Evolutionary conservation across 2,329 filamentous ascomycete genomes (phyloP), one percentile per base, ranked within the genome.

Genomic region (Cercospora zeina): DNA sequence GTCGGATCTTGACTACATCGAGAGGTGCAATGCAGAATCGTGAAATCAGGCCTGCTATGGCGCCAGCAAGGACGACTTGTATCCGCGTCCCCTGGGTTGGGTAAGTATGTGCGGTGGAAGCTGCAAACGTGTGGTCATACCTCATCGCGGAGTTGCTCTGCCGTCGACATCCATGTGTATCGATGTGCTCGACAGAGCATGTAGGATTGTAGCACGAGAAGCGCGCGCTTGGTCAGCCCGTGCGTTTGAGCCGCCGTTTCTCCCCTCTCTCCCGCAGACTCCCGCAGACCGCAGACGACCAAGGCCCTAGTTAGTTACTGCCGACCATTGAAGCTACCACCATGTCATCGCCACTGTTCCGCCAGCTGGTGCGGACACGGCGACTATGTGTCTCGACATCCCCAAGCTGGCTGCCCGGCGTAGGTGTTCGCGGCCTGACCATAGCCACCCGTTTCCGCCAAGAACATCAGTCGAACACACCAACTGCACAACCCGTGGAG

Each of bases 1-100:
- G 87, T 51, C 95, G 90, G 78, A 99, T 99, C 81, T 99, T 97
- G 79, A 97, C 87, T 66, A 99, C 95, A 77, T 99, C 95, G 68
- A 99, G 89, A 58, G 95, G 95, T 16, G 95, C 91, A 74, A 97
- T 89, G 73, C 95, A 86, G 81, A 99, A 97, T 75, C 93, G 89
- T 59, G 95, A 95, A 67, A 97, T 87, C 68, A 97, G 84, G 62
- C 95, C 95, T 67, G 95, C 91, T 68, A 85, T 79, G 50, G 84
- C 87, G 70, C 88, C 88, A 61, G 88, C 86, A 67, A 84, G 75
- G 54, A 88, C 80, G 64, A 88, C 86, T 74, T 90, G 87, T 68
- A 79, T 77, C 77, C 82, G 85, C 63, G 87, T 87, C 77, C 87
- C 88, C 85, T 88, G 68, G 53, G 24, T 27, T 8, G 7, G 11